Evolutionary conservation across 2,329 filamentous ascomycete genomes (phyloP).

Genomic region (Venturiaceae sp.): DNA sequence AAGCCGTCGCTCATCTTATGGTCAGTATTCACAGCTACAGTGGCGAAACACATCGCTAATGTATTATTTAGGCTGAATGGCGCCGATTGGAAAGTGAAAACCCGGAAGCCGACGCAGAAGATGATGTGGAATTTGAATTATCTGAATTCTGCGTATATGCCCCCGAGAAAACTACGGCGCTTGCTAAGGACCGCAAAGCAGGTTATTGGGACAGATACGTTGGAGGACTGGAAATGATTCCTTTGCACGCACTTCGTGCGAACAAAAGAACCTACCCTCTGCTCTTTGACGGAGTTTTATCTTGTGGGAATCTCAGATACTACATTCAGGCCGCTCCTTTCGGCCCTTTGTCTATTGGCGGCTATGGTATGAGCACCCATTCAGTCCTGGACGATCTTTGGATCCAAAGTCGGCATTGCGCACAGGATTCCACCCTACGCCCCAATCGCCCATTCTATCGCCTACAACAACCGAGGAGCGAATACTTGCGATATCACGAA

Average conservation of each 20-base stretch:
- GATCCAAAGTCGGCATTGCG: slow-evolving; percentile 24
- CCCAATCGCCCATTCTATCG: slow-evolving; percentile 49
- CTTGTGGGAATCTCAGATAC: background rate
- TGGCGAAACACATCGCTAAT: too few species aligned
- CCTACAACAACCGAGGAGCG: slow-evolving; percentile 43
- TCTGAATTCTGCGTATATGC: background rate
- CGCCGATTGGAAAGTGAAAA: background rate
- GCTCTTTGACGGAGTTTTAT: slow-evolving; percentile 17
- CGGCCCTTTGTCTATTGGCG: background rate
- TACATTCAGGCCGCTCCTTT: slow-evolving; percentile 1
- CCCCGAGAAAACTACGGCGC: background rate
- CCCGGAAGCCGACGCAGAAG: background rate
- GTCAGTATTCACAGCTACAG: background rate
- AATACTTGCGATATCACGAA: slow-evolving; percentile 53
- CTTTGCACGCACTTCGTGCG: slow-evolving; percentile 15
- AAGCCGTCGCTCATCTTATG: background rate
- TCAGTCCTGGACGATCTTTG: slow-evolving; percentile 48
- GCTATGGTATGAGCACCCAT: background rate
- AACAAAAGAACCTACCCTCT: slow-evolving; percentile 13
- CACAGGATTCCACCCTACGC: slow-evolving; percentile 24
- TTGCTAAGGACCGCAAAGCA: background rate
- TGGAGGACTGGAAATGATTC: slow-evolving; percentile 11
- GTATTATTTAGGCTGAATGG: slow-evolving; percentile 11
- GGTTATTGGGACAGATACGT: background rate
- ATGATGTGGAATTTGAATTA: background rate